Percentiles rank a stretch among this genome's conserved stretches.
Evolutionary conservation across 345 rosid genomes (phyloP).

Genomic region (Adansonia digitata): DNA sequence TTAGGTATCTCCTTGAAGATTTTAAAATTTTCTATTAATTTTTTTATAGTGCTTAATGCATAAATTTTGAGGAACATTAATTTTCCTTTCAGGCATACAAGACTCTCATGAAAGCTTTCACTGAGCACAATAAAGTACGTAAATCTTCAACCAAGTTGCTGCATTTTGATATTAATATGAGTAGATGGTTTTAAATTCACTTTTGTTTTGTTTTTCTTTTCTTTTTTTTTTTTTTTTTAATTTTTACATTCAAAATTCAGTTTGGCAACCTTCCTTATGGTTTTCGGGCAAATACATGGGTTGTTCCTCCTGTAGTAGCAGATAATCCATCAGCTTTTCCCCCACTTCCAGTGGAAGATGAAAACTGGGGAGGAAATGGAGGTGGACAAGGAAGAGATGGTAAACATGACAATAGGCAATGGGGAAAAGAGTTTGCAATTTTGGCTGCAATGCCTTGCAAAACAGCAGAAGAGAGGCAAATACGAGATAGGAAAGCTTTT

Average conservation of each 20-base stretch:
- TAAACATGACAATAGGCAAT: conserved; percentile 52
- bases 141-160: neutral
- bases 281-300: conserved; percentile 92
- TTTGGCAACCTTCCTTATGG: conserved; percentile 97
- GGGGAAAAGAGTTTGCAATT: conserved; percentile 87
- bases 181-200: neutral
- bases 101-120: conserved; percentile 82
- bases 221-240: neutral
- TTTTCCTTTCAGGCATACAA: conserved; percentile 73
- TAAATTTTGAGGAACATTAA: neutral
- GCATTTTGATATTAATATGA: neutral
- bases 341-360: conserved; percentile 81
- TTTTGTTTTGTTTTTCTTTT: neutral
- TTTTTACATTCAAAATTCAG: conserved; percentile 31
- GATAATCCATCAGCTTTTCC: conserved; percentile 68
- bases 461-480: conserved; percentile 91
- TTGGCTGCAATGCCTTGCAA: conserved; percentile 93
- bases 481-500: conserved; percentile 85
- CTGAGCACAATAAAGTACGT: conserved; percentile 82
- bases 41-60: neutral
- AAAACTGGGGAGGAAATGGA: conserved; percentile 86
- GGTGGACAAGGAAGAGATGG: conserved; percentile 82
- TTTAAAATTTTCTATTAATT: neutral
- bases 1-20: neutral
- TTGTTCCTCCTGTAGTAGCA: conserved; percentile 80